Evolutionary conservation across 2,329 filamentous ascomycete species (phyloP), one percentile per base, ranked within the genome.

Genomic region (Colletotrichum graminicola): DNA sequence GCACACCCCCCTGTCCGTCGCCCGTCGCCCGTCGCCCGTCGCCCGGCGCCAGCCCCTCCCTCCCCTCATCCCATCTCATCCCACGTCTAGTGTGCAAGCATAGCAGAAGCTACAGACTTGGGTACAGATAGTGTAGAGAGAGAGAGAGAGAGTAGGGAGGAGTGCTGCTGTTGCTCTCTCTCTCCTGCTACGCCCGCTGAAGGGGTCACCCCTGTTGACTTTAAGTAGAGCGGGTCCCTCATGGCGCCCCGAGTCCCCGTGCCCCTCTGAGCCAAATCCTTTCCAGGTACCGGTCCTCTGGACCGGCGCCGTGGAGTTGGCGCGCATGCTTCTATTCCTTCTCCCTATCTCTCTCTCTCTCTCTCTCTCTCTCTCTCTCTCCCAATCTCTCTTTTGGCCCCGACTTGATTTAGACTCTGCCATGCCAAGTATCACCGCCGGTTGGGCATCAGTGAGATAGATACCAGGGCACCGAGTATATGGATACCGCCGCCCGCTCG

Each of bases 11-110:
- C 45, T 18, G n/a, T n/a, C n/a, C n/a, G n/a, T n/a, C 54, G 59
- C 55, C 56, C 60, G 66, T 69, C 60, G 54, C 41, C 41, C 18
- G 18, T 43, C 16, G 14, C 36, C 11, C 3, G 32, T 36, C 51
- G 45, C 43, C 16, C 14, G 23, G 14, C n/a, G 55, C 18, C 52
- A 55, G 26, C 61, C 69, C 49, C 34, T 29, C 56, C 29, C 64
- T 61, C 65, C 64, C 68, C 60, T 51, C 66, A 61, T 72, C 60
- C 66, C 69, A 68, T 72, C 66, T 69, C 52, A 68, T 68, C 59
- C 66, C 69, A 62, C 69, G 60, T 62, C 36, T 41, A 26, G 12
- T 41, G 39, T 41, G 39, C 39, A 41, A 41, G 36, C 36, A 39
- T 12, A 39, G 12, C 10, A 39, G 11, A 39, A 39, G 11, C 10